phyloP scores from a whole-genome alignment of 1,284 basidiomycete genomes.

The Cutaneotrichosporon curvatum region DNA sequence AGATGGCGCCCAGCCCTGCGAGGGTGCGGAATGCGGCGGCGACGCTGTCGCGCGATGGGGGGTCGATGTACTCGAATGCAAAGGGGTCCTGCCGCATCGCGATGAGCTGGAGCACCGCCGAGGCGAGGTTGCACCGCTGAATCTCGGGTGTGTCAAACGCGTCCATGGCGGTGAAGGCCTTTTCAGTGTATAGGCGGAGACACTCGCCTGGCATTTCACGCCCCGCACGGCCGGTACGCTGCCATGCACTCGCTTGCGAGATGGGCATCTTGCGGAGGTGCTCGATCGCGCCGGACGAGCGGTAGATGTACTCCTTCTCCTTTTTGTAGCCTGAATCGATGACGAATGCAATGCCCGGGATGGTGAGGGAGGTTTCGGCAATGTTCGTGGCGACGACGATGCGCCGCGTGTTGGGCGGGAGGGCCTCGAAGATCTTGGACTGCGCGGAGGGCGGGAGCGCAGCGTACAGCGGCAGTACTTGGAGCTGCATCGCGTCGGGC shows the following conservation, averaged over 20 bases:
- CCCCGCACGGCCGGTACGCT: slow-evolving; percentile 79
- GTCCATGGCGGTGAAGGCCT: slow-evolving; percentile 60
- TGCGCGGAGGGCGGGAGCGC: slow-evolving; percentile 72
- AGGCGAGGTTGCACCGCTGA: slow-evolving; percentile 71
- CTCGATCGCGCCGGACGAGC: slow-evolving; percentile 75
- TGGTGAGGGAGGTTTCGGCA: slow-evolving; percentile 97
- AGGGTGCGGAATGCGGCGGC: slow-evolving; percentile 65
- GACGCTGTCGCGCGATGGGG: slow-evolving; percentile 63
- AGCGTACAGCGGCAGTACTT: slow-evolving; percentile 74
- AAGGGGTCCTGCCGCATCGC: slow-evolving; percentile 72
- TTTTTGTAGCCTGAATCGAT: slow-evolving; percentile 94
- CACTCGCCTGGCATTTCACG: slow-evolving; percentile 81
- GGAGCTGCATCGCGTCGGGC: slow-evolving; percentile 55
- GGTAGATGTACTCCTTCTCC: slow-evolving; percentile 77
- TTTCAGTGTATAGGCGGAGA: slow-evolving; percentile 81
- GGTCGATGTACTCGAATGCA: slow-evolving; percentile 75
- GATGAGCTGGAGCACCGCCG: slow-evolving; percentile 74
- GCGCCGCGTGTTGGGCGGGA: slow-evolving; percentile 68
- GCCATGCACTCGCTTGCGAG: slow-evolving; percentile 78
- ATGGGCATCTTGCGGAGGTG: slow-evolving; percentile 77
- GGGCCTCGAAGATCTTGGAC: slow-evolving; percentile 64
- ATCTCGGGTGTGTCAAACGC: slow-evolving; percentile 77
- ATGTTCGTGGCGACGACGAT: slow-evolving; percentile 93
- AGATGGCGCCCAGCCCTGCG: slow-evolving; percentile 66
- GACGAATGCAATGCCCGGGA: slow-evolving; percentile 90